These are phyloP conservation scores for Yamadazyma jaroonii DNA, from an alignment of 1,139 yeast species.

Conservation along the genomic window DNA sequence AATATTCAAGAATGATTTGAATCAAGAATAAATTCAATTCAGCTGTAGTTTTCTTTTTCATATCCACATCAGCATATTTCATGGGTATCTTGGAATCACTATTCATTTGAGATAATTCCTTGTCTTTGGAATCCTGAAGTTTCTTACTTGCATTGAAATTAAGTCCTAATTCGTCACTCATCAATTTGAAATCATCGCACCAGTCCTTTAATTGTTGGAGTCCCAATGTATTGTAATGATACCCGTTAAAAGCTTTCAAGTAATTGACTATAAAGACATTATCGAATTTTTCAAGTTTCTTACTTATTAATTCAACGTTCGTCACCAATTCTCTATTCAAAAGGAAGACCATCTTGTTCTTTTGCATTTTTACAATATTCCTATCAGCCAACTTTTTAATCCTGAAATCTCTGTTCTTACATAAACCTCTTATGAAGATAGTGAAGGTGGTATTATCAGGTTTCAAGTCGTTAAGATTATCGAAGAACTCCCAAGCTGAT, in stretches of 20 bases:
- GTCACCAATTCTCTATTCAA: constrained; percentile 27
- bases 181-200: constrained; percentile 6
- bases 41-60: background rate
- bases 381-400: constrained; percentile 17
- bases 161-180: constrained; percentile 6
- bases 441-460: constrained; percentile 42
- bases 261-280: constrained; percentile 20
- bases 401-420: constrained; percentile 9
- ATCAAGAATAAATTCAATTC: constrained; percentile 31
- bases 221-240: constrained; percentile 5
- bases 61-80: background rate
- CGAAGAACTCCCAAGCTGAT: constrained; percentile 40
- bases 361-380: constrained; percentile 17
- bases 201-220: constrained; percentile 6
- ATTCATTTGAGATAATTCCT: background rate
- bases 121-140: constrained; percentile 1
- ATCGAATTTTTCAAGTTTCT: constrained; percentile 4
- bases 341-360: constrained; percentile 23
- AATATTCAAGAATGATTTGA: constrained; percentile 29
- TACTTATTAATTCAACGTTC: constrained; percentile 24
- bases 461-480: constrained; percentile 22
- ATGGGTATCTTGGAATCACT: background rate
- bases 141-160: constrained; percentile 5
- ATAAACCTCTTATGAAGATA: constrained; percentile 38
- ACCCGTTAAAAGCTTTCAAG: constrained; percentile 19